Conservation (phyloP, 192 early-diverging fungal species). For the Thamnidium elegans region DNA sequence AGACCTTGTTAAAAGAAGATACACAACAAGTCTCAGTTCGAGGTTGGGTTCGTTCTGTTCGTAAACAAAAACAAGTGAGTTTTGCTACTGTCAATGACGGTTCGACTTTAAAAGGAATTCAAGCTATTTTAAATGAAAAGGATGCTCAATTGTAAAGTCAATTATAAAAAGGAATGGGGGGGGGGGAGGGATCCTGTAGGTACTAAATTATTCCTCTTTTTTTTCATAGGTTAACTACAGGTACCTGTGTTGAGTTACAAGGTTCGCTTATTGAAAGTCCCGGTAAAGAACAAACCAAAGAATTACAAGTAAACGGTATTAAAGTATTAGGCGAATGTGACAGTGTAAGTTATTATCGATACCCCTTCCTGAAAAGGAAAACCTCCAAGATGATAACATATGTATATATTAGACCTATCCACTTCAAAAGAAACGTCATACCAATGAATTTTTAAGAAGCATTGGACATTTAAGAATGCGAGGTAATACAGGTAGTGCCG, state of each 20-base stretch:
- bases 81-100: slow-evolving; percentile 83
- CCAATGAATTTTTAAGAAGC: slow-evolving; percentile 75
- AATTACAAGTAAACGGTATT: slow-evolving; percentile 59
- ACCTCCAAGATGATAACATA: neutral
- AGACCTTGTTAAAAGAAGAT: slow-evolving; percentile 9
- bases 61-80: slow-evolving; percentile 71
- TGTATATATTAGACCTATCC: slow-evolving; percentile 66
- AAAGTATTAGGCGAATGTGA: slow-evolving; percentile 58
- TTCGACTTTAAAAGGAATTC: slow-evolving; percentile 64
- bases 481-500: slow-evolving; percentile 69
- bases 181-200: no score
- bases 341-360: slow-evolving; percentile 33
- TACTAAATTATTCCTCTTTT: no score
- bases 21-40: slow-evolving; percentile 43
- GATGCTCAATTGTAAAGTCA: slow-evolving; percentile 59
- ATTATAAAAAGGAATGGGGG: no score
- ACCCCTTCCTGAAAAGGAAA: neutral
- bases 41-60: slow-evolving; percentile 84
- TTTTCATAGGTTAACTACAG: slow-evolving; percentile 68
- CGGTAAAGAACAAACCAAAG: slow-evolving; percentile 69
- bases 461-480: slow-evolving; percentile 74
- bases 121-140: slow-evolving; percentile 55
- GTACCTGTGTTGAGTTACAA: slow-evolving; percentile 67
- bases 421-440: slow-evolving; percentile 80
- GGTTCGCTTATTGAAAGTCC: slow-evolving; percentile 65